Percentiles rank a stretch among this genome's conserved stretches.
Evolutionary conservation across 306 rosid genomes (phyloP).

Genomic region (Prunus kanzakura): DNA sequence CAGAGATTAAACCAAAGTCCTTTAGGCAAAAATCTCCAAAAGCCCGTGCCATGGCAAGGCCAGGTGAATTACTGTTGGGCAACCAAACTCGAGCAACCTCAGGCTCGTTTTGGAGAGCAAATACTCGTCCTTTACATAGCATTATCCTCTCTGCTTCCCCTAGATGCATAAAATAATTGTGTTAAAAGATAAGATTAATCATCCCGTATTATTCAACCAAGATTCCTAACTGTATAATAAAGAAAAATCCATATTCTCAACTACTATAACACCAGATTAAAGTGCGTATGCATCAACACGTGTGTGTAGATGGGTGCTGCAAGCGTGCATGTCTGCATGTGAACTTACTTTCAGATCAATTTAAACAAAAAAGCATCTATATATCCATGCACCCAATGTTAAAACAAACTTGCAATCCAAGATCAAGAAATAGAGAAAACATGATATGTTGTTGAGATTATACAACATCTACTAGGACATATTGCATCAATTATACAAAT

Average conservation of each 20-base stretch:
- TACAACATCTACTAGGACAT: not conserved
- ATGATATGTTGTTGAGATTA: not conserved
- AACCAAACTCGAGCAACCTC: slow-evolving; percentile 70
- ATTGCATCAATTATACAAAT: not conserved
- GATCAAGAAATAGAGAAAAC: not conserved
- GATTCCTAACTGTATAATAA: not conserved
- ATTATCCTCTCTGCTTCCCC: slow-evolving; percentile 82
- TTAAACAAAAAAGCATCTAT: not conserved
- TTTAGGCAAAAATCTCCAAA: slow-evolving; percentile 87
- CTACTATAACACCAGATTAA: not conserved
- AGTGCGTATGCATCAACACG: no score
- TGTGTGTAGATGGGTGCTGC: not conserved
- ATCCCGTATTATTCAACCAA: not conserved
- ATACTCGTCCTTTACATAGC: slow-evolving; percentile 71
- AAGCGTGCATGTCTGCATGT: not conserved
- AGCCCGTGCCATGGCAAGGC: slow-evolving; percentile 90
- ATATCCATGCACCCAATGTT: not conserved
- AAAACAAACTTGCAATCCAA: not conserved
- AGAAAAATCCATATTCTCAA: not conserved
- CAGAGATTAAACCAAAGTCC: slow-evolving; percentile 70
- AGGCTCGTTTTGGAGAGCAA: slow-evolving; percentile 61
- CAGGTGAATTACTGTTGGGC: slow-evolving; percentile 68
- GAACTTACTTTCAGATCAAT: not conserved
- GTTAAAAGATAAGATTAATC: not conserved
- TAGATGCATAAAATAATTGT: slow-evolving; percentile 12